A percentile compares a stretch with the other conserved stretches of the same genome.
Conservation (phyloP, 768 basidiomycete species). For the Hemileccinum rubropunctum region DNA sequence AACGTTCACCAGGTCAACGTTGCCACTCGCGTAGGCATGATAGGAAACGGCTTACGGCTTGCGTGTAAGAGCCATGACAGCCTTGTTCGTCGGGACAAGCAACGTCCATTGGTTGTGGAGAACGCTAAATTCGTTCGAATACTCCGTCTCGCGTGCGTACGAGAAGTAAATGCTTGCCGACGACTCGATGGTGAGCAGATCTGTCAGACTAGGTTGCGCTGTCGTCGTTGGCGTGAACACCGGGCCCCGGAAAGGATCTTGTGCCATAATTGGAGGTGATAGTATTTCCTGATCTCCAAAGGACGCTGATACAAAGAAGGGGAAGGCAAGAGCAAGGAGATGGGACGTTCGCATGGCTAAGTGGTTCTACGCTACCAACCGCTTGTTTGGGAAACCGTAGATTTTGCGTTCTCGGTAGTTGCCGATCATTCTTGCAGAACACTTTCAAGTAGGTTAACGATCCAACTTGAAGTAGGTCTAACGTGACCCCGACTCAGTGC, state of each 20-base stretch:
- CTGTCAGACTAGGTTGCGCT: conserved; percentile 58
- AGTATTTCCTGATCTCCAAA: conserved; percentile 26
- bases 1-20: background rate
- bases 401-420: background rate
- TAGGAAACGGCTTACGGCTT: conserved; percentile 65
- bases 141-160: conserved; percentile 69
- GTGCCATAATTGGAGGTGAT: conserved; percentile 16
- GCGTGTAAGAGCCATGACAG: conserved; percentile 72
- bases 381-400: background rate
- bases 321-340: conserved; percentile 29
- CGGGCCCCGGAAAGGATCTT: conserved; percentile 4
- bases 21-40: background rate
- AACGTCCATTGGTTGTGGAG: conserved; percentile 45
- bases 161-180: conserved; percentile 81
- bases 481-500: too few species aligned
- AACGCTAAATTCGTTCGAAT: conserved; percentile 49
- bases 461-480: too few species aligned
- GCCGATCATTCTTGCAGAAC: too few species aligned
- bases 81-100: conserved; percentile 85
- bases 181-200: conserved; percentile 74
- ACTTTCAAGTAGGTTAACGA: too few species aligned
- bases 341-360: conserved; percentile 14
- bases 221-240: conserved; percentile 38
- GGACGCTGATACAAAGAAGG: conserved; percentile 31
- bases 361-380: background rate